These are phyloP conservation scores for Populus nigra DNA, from an alignment of 345 rosid genomes.

Conservation along the genomic window DNA sequence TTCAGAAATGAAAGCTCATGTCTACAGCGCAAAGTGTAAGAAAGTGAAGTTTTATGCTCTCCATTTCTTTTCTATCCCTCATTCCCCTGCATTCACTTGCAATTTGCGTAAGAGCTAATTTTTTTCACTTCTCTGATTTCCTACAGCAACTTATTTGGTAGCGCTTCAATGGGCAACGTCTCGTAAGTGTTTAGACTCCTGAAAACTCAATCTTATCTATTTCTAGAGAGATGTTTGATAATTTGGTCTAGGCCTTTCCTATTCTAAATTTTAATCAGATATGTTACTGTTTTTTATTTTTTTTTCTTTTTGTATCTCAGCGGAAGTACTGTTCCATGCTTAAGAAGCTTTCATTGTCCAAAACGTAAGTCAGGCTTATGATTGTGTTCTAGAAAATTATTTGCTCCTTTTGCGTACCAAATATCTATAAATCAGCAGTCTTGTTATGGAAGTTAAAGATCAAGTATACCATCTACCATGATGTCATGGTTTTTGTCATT, in stretches of 20 bases:
- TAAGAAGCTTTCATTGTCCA: not conserved
- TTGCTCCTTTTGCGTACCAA: too few species aligned
- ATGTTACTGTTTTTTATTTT: too few species aligned
- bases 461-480: too few species aligned
- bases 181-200: constrained; percentile 18
- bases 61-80: not conserved
- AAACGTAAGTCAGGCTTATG: not conserved
- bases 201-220: too few species aligned
- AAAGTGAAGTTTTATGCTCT: not conserved
- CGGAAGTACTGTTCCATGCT: not conserved
- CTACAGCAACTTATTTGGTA: constrained; percentile 43
- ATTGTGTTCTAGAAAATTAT: not conserved
- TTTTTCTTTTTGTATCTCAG: too few species aligned
- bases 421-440: too few species aligned
- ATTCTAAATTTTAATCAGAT: too few species aligned
- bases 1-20: constrained; percentile 7
- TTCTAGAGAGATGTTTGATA: too few species aligned
- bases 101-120: not conserved
- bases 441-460: too few species aligned
- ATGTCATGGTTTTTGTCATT: too few species aligned
- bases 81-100: not conserved
- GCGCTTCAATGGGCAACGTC: constrained; percentile 23
- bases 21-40: constrained; percentile 20
- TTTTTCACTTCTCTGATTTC: not conserved
- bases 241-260: too few species aligned